Base-by-base conservation (phyloP, 2,329 filamentous ascomycete species). In the Exutisphaerella laricina region DNA sequence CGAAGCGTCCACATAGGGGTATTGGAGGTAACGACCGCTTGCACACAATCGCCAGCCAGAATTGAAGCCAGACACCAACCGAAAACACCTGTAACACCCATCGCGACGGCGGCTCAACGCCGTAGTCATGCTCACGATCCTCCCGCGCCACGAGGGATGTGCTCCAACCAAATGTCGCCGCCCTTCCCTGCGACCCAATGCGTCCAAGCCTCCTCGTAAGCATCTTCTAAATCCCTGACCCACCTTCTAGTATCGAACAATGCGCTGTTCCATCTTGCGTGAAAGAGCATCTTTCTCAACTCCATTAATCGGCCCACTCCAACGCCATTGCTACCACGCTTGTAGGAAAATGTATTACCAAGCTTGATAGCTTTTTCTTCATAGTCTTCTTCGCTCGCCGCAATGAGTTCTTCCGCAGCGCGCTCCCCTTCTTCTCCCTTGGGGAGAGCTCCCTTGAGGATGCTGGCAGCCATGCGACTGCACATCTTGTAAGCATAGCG, bases 401-500 rank as follows among this genome's bases (percentile, higher is more conserved):
- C 86, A 43, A 95, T 88, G 21, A 98, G 73, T 45, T 96, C 88
- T 13, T 68, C 63, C 0, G 83, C 83, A 0, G 84, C 85, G 44
- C 70, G 71, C 5, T 70, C 68, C 3, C 90, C 88, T n/a, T 80
- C 78, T 1, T 71, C 67, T 22, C 50, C 74, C 53, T 80, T 83
- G 0, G 92, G 92, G 3, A 98, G 69, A 0, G 92, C 92, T 12
- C 92, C 92, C 51, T 81, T 85, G 21, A 98, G 74, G 43, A 98
- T 97, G 8, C 88, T 95, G 5, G 92, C 89, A 5, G 90, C 92
- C 85, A 98, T 98, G 41, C 92, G 85, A 31, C 88, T 94, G 66
- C 92, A 98, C 92, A 98, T 98, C 67, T 98, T 98, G 69, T 96
- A 96, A 38, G 85, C 79, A 64, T 97, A 96, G 25, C 92, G 79